Evolutionary conservation across 2,329 filamentous ascomycete species (phyloP).

Genomic region (Ceratocystis diversiconidia): DNA sequence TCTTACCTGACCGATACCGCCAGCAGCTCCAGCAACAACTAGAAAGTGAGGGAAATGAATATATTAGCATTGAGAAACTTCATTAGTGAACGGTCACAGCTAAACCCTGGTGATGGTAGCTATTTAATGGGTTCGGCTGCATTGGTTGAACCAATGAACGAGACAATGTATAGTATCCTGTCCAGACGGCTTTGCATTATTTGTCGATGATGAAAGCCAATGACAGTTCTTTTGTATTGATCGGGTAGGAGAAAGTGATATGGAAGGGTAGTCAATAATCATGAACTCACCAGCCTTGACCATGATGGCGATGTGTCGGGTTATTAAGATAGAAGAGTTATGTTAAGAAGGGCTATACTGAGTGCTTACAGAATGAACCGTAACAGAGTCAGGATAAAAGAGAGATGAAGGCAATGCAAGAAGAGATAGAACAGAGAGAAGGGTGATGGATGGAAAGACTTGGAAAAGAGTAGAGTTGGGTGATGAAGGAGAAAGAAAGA

Average conservation of each 20-base stretch:
- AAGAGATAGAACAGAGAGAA: not conserved
- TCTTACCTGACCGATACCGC: conserved; percentile 92
- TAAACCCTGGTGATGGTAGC: not conserved
- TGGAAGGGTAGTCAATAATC: not conserved
- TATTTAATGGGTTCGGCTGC: not conserved
- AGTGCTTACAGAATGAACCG: not conserved
- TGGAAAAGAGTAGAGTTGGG: conserved; percentile 12
- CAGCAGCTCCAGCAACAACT: conserved; percentile 88
- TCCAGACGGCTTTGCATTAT: not conserved
- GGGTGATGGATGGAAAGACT: conserved; percentile 7
- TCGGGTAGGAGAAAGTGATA: not conserved
- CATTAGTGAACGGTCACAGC: not conserved
- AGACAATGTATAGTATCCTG: not conserved
- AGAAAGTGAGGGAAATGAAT: conserved; percentile 18
- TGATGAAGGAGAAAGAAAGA: conserved; percentile 7
- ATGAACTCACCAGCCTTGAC: conserved; percentile 44
- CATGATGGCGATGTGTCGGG: conserved; percentile 29
- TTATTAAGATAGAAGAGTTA: conserved; percentile 14
- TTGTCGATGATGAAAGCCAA: not conserved
- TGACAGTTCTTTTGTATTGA: not conserved
- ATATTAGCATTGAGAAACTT: conserved; percentile 14
- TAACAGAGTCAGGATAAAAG: not conserved
- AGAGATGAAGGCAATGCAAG: conserved; percentile 3
- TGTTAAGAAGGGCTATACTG: conserved; percentile 8
- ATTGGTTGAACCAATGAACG: not conserved